Evolutionary conservation across 805 yeast genomes (phyloP), one percentile per base, ranked within the genome.

Genomic region (Nakazawaea sp.): DNA sequence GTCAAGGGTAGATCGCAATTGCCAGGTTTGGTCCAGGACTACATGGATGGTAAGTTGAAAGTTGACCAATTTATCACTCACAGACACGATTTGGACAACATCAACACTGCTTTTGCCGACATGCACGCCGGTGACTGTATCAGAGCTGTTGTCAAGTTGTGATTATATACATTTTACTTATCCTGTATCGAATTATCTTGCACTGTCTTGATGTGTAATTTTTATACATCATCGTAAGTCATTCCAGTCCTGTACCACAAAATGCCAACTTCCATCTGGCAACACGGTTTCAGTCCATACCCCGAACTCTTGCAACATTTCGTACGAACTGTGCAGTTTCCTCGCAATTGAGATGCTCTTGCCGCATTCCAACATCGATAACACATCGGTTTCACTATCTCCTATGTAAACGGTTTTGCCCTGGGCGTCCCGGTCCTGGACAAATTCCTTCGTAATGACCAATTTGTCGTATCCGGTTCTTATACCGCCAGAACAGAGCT

Each of bases 51-150:
- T 49, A 70, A 68, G 48, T 69, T 90, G 56, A 85, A 81, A 70
- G 95, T 90, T 45, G 96, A 88, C 55, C 96, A 92, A 59, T 92
- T 87, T 64, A 84, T 92, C 54, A 92, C 98, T 21, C 95, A 88
- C 69, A 78, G 85, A 64, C 90, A 79, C 58, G 64, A 76, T 27
- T 75, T 92, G 58, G 73, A 68, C 21, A 73, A 81, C 38, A 88
- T 92, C 61, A 89, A 89, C 70, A 58, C 70, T 41, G 97, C 97
- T 17, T 89, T 92, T 59, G 90, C 87, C 39, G 96, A 88, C 60
- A 82, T 92, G 87, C 96, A 90, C 62, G 66, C 75, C 41, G 98
- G 98, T 56, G 81, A 77, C 54, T 87, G 96, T 68, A 78, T 92
- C 62, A 84, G 98, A 67, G 92, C 97, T 18, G 96, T 92, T 43